Evolutionary conservation across 495 filamentous ascomycete species (phyloP).

Genomic region (Aspergillus indologenus): DNA sequence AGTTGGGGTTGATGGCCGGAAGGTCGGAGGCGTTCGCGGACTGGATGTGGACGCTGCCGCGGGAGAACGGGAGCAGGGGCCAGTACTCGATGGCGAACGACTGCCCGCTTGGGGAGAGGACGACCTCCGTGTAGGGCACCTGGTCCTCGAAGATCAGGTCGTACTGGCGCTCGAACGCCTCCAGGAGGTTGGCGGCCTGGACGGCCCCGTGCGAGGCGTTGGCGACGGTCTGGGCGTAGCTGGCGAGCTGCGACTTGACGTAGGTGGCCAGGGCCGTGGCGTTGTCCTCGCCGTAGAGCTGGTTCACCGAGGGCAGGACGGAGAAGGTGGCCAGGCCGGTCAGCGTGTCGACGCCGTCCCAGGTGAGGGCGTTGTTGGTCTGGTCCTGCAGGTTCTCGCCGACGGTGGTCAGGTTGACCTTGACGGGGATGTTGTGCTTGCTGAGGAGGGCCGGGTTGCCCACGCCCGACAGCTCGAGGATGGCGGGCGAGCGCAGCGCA

Average conservation of each 20-base stretch:
- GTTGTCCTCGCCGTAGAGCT: slow-evolving; percentile 37
- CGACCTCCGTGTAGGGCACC: slow-evolving; percentile 41
- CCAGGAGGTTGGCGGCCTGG: slow-evolving; percentile 24
- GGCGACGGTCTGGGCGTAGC: slow-evolving; percentile 29
- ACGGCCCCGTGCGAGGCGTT: slow-evolving; percentile 26
- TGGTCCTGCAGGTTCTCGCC: slow-evolving; percentile 46
- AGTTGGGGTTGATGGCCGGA: slow-evolving; percentile 54
- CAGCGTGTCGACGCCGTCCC: too few species aligned
- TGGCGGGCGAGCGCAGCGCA: slow-evolving; percentile 50
- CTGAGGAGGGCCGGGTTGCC: slow-evolving; percentile 42
- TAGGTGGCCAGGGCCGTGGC: slow-evolving; percentile 22
- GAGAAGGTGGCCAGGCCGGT: too few species aligned
- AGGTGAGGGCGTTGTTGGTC: too few species aligned
- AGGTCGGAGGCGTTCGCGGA: slow-evolving; percentile 29
- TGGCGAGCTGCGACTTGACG: slow-evolving; percentile 17
- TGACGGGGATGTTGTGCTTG: slow-evolving; percentile 34
- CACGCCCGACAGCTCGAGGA: slow-evolving; percentile 63
- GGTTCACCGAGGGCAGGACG: too few species aligned
- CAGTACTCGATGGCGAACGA: slow-evolving; percentile 38
- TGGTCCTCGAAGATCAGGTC: slow-evolving; percentile 38
- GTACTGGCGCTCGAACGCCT: slow-evolving; percentile 36
- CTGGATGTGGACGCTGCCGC: slow-evolving; percentile 55
- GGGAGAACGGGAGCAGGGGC: slow-evolving; percentile 47
- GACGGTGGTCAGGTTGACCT: slow-evolving; percentile 40
- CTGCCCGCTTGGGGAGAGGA: slow-evolving; percentile 24